A percentile compares a stretch with the other conserved stretches of the same genome.
Evolutionary conservation across 805 yeast genomes (phyloP).

Genomic region (Gaillardinia entomophila): DNA sequence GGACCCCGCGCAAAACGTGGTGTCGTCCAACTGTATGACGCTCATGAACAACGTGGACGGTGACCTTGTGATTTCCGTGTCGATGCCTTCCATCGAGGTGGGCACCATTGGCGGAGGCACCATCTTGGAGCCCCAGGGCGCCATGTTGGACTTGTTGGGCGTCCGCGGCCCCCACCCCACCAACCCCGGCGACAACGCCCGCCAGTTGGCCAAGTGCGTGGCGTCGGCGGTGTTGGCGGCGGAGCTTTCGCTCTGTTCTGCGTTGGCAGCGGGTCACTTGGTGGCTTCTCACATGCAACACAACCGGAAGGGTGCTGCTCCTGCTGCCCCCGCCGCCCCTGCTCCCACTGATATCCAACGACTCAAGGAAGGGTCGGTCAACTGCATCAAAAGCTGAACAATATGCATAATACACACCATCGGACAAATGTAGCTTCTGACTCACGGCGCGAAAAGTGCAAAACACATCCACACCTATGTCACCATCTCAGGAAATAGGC

Average conservation of each 20-base stretch:
- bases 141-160: constrained; percentile 91
- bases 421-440: background rate
- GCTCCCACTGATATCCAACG: constrained; percentile 21
- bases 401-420: background rate
- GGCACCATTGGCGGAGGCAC: constrained; percentile 99
- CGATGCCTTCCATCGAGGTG: constrained; percentile 98
- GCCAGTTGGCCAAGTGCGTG: constrained; percentile 85
- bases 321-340: constrained; percentile 18
- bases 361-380: constrained; percentile 66
- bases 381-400: constrained; percentile 60
- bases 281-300: constrained; percentile 97
- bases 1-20: constrained; percentile 99
- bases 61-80: constrained; percentile 85
- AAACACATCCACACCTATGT: background rate
- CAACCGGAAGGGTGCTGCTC: constrained; percentile 63
- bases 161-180: constrained; percentile 95
- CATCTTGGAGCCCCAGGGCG: constrained; percentile 91
- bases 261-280: constrained; percentile 96
- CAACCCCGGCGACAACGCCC: constrained; percentile 90
- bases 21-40: constrained; percentile 95
- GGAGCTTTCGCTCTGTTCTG: constrained; percentile 89
- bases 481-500: constrained; percentile 53
- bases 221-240: constrained; percentile 96
- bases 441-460: no score
- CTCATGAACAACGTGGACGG: constrained; percentile 77